These are phyloP conservation scores for Strobilomyces echinocephalus DNA, from an alignment of 768 basidiomycete species.

Conservation along the genomic window DNA sequence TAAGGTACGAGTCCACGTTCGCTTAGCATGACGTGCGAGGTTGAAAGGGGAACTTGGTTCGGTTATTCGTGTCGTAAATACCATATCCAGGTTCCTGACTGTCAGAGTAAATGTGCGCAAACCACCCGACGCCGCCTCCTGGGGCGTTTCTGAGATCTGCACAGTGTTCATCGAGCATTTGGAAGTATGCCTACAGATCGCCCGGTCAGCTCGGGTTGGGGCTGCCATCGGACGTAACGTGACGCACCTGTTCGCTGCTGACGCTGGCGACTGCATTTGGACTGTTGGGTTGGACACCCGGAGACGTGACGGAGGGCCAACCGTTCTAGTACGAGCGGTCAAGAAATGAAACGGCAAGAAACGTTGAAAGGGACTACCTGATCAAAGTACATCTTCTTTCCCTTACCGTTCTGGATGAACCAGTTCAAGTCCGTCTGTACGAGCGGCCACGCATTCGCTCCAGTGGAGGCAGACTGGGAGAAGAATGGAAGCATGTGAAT, in stretches of 20 bases:
- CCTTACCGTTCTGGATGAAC: conserved; percentile 58
- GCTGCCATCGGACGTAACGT: neutral
- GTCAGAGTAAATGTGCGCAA: conserved; percentile 76
- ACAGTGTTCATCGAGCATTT: conserved; percentile 63
- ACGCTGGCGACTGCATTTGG: conserved; percentile 55
- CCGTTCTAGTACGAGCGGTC: conserved; percentile 50
- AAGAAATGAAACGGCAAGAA: neutral
- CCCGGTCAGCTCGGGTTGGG: neutral
- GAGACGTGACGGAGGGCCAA: conserved; percentile 66
- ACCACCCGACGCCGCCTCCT: conserved; percentile 73
- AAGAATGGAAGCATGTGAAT: conserved; percentile 74
- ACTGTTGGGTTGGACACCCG: conserved; percentile 62
- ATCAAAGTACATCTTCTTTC: conserved; percentile 72
- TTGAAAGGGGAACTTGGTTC: conserved; percentile 56
- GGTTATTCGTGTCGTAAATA: conserved; percentile 47
- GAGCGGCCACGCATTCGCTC: conserved; percentile 57
- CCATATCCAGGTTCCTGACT: conserved; percentile 65
- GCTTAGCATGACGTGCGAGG: conserved; percentile 58
- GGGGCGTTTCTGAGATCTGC: conserved; percentile 51
- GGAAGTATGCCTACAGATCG: conserved; percentile 44
- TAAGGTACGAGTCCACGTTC: neutral
- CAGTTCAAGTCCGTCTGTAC: conserved; percentile 57
- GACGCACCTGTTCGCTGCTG: conserved; percentile 52
- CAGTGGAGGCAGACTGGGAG: conserved; percentile 32
- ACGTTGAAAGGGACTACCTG: conserved; percentile 41